These are phyloP conservation scores for Amanita inopinata DNA, from an alignment of 768 basidiomycete species.

Conservation along the genomic window DNA sequence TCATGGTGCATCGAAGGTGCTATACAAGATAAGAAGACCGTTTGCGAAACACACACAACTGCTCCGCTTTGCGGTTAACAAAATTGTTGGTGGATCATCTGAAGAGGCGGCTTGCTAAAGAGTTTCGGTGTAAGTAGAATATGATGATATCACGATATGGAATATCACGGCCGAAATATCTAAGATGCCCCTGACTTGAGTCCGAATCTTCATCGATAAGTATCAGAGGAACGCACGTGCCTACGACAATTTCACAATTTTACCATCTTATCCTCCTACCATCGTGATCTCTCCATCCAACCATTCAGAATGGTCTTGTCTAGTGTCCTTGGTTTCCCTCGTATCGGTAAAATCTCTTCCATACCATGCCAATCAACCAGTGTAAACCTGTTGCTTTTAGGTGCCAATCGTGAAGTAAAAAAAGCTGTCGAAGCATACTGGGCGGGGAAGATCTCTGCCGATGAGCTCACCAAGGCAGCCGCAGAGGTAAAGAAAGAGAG, in stretches of 20 bases:
- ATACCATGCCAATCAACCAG: neutral
- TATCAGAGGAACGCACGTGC: too few relatives aligned
- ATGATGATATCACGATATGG: too few relatives aligned
- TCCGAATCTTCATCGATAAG: too few relatives aligned
- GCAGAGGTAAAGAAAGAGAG: slow-evolving; percentile 80
- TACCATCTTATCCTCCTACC: slow-evolving; percentile 16
- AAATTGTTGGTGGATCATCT: slow-evolving; percentile 24
- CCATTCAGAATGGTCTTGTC: slow-evolving; percentile 57
- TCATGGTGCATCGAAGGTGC: neutral
- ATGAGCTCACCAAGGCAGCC: slow-evolving; percentile 81
- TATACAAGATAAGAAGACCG: slow-evolving; percentile 15
- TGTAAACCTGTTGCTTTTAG: slow-evolving; percentile 27
- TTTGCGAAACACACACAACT: slow-evolving; percentile 21
- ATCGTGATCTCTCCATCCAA: slow-evolving; percentile 20
- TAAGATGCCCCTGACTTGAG: too few relatives aligned
- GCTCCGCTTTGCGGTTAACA: slow-evolving; percentile 29
- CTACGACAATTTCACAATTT: too few relatives aligned
- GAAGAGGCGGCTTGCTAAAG: slow-evolving; percentile 14
- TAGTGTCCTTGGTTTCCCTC: slow-evolving; percentile 87
- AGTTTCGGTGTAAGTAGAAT: too few relatives aligned
- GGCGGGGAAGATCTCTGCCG: slow-evolving; percentile 83
- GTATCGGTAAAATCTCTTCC: slow-evolving; percentile 65
- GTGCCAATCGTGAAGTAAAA: slow-evolving; percentile 91
- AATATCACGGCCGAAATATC: too few relatives aligned
- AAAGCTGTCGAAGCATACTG: slow-evolving; percentile 99